Evolutionary conservation across 148 eudicot species (phyloP), one percentile per base, ranked within the genome.

Genomic region (Linanthus parryae): DNA sequence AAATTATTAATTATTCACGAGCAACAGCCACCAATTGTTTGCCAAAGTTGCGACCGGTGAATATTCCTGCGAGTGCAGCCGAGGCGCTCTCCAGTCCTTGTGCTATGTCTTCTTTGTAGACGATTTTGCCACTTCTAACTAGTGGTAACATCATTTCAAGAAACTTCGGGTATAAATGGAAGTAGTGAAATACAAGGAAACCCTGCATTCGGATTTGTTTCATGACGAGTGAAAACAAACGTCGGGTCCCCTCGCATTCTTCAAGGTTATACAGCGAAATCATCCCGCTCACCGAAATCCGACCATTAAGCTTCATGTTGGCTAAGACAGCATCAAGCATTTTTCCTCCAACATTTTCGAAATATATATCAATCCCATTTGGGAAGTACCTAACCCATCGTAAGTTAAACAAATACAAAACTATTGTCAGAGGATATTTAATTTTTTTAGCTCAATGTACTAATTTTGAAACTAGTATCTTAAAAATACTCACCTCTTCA

Each of bases 271-370:
- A 69, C 56, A 81, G 86, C 17, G 94, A 78, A 3, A 84, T 78
- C 94, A 88, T 78, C 25, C 94, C 96, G 43, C 96, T 84, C 24
- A 87, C 69, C 13, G 96, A 88, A 28, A 88, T 64, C 42, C 94
- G 57, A 11, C 96, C 94, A 39, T 74, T 76, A 28, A 49, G 5
- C 58, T 80, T 79, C 96, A 88, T 88, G 85, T 88, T 88, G 9
- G 59, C 47, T 14, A 84, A 84, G 30, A 72, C 96, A 26, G 96
- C 96, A 28, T 88, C 96, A 8, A 88, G 96, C 89, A 84, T 88
- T 6, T 73, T 28, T 28, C 96, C 96, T 1, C 96, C 96, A 4
- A 88, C 96, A 37, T 88, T 88, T 37, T 88, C 96, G 31, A 88
- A 88, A 76, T 88, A 88, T 41, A 88, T 79, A 68, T 88, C 96